These are phyloP conservation scores for Phytopythium aichiense DNA, from an alignment of 352 stramenopile genomes.

Conservation along the genomic window DNA sequence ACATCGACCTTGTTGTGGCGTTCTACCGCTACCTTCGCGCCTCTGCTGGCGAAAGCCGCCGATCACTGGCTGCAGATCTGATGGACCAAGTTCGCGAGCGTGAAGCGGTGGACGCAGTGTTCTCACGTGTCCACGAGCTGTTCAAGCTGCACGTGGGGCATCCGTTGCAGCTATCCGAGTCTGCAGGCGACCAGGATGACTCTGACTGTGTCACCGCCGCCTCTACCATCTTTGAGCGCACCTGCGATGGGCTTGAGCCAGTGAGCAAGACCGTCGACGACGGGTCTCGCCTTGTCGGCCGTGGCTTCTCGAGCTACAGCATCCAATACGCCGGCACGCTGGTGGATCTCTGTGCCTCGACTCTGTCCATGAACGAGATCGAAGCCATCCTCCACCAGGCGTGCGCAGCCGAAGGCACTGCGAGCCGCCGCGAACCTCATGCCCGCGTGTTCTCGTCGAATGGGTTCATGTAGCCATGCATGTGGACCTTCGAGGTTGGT, in stretches of 20 bases:
- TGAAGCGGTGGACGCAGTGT: conserved; percentile 51
- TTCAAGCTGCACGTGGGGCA: conserved; percentile 22
- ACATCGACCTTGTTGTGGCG: conserved; percentile 67
- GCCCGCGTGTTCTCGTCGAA: neutral
- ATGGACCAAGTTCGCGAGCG: conserved; percentile 35
- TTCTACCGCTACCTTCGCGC: conserved; percentile 81
- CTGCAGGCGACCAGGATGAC: conserved; percentile 10
- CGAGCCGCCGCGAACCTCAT: neutral
- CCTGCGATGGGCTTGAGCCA: conserved; percentile 9
- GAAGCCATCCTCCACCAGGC: conserved; percentile 27
- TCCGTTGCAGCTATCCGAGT: conserved; percentile 24
- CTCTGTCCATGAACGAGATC: conserved; percentile 17
- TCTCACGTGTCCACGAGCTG: conserved; percentile 37
- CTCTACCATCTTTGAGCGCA: conserved; percentile 23
- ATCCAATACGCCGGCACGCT: conserved; percentile 56
- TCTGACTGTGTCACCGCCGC: conserved; percentile 35
- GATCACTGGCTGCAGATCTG: conserved; percentile 34
- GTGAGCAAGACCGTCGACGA: conserved; percentile 8
- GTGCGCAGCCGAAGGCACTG: conserved; percentile 11
- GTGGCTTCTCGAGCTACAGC: conserved; percentile 62
- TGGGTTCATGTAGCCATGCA: conserved; percentile 2
- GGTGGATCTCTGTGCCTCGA: conserved; percentile 39
- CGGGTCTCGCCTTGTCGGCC: conserved; percentile 15
- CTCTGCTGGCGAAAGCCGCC: conserved; percentile 25
- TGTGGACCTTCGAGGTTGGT: neutral